Evolutionary conservation across 768 basidiomycete genomes (phyloP).

Genomic region (Trametes villosa): DNA sequence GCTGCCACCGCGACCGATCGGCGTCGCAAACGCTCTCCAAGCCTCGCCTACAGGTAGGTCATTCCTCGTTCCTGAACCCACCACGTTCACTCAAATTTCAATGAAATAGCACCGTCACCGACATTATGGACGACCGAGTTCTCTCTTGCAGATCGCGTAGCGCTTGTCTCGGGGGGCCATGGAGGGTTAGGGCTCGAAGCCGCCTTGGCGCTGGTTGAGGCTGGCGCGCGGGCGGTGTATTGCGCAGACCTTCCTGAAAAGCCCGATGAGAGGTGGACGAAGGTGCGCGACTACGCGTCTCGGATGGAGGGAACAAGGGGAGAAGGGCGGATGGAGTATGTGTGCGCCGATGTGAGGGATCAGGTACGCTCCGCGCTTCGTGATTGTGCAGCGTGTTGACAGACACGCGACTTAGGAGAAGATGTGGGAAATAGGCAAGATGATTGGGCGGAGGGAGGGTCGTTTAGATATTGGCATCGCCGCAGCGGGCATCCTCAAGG

Average conservation of each 20-base stretch:
- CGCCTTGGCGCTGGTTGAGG: constrained; percentile 73
- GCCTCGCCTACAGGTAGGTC: too few species aligned
- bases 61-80: too few species aligned
- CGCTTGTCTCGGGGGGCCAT: constrained; percentile 43
- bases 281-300: constrained; percentile 50
- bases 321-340: constrained; percentile 57
- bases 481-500: constrained; percentile 66
- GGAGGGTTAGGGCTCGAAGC: constrained; percentile 76
- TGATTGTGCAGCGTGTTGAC: background rate
- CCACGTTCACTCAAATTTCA: too few species aligned
- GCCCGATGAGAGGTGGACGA: constrained; percentile 60
- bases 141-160: constrained; percentile 33
- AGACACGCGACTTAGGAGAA: constrained; percentile 14
- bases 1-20: too few species aligned
- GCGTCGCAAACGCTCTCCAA: too few species aligned
- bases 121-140: background rate
- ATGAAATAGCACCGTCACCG: background rate
- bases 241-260: constrained; percentile 62
- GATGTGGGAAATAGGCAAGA: constrained; percentile 54
- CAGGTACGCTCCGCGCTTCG: constrained; percentile 41
- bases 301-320: constrained; percentile 22
- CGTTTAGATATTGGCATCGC: constrained; percentile 77
- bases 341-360: constrained; percentile 65
- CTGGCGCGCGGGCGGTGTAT: constrained; percentile 68
- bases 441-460: constrained; percentile 67